Evolutionary conservation across 768 basidiomycete genomes (phyloP).

Genomic region (Mrakia blollopis): DNA sequence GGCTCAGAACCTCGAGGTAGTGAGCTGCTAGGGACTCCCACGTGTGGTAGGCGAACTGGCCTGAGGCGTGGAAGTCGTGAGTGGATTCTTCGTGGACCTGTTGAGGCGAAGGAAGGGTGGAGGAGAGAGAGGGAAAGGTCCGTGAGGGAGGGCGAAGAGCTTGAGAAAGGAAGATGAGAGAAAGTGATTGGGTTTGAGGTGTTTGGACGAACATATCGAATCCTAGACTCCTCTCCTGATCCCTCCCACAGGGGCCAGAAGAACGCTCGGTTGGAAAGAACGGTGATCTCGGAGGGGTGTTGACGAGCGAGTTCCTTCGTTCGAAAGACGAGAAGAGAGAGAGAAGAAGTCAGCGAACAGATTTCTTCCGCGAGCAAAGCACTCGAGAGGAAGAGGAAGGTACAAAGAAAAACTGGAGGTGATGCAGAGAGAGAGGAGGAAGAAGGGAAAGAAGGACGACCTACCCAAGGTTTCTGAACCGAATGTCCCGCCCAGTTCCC

Average conservation of each 20-base stretch:
- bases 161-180: not conserved
- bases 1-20: constrained; percentile 41
- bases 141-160: not conserved
- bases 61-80: constrained; percentile 23
- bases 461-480: constrained; percentile 30
- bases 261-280: constrained; percentile 43
- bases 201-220: constrained; percentile 37
- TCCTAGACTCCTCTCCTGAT: constrained; percentile 31
- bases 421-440: not conserved
- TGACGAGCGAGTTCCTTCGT: constrained; percentile 41
- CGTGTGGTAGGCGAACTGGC: constrained; percentile 42
- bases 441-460: not conserved
- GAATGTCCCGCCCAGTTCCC: constrained; percentile 22
- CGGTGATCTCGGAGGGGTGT: constrained; percentile 42
- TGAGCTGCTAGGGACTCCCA: constrained; percentile 46
- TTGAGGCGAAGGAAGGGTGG: constrained; percentile 1
- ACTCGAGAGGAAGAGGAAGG: not conserved
- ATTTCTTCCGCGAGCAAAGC: too few relatives aligned
- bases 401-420: too few relatives aligned
- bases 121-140: not conserved
- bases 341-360: not conserved
- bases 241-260: constrained; percentile 47
- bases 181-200: not conserved
- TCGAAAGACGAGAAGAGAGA: not conserved
- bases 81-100: constrained; percentile 36